phyloP scores from a whole-genome alignment of 768 basidiomycete genomes.

The Lanmaoa pseudosensibilis region DNA sequence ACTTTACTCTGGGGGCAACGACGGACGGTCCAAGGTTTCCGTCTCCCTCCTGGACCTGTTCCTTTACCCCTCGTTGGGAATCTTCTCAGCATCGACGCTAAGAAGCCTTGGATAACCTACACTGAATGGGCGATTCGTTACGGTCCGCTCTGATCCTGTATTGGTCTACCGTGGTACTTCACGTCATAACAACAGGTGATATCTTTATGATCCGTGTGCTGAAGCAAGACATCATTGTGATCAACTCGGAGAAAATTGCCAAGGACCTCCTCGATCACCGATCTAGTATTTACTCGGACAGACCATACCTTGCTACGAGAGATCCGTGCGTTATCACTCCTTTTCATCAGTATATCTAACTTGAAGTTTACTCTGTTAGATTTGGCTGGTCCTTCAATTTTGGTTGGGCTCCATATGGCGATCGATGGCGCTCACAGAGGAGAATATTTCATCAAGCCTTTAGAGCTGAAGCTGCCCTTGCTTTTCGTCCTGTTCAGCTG shows the following conservation, averaged over 20 bases:
- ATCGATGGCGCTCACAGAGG: slow-evolving; percentile 26
- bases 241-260: slow-evolving; percentile 29
- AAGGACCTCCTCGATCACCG: slow-evolving; percentile 30
- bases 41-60: slow-evolving; percentile 18
- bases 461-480: slow-evolving; percentile 12
- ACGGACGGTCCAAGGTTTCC: background rate
- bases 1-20: slow-evolving; percentile 1
- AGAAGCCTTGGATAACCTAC: slow-evolving; percentile 23
- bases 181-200: slow-evolving; percentile 11
- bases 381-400: slow-evolving; percentile 24
- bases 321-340: slow-evolving; percentile 10
- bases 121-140: slow-evolving; percentile 19
- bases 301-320: slow-evolving; percentile 14
- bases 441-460: slow-evolving; percentile 27
- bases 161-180: background rate
- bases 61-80: slow-evolving; percentile 20
- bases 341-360: background rate
- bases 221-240: slow-evolving; percentile 23
- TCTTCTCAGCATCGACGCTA: slow-evolving; percentile 14
- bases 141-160: slow-evolving; percentile 2
- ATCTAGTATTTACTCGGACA: slow-evolving; percentile 30
- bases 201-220: slow-evolving; percentile 23
- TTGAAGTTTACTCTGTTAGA: background rate
- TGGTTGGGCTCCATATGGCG: slow-evolving; percentile 18
- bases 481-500: slow-evolving; percentile 19